Conservation (phyloP, 305 asterid genomes). For the Stenogyne calaminthoides region DNA sequence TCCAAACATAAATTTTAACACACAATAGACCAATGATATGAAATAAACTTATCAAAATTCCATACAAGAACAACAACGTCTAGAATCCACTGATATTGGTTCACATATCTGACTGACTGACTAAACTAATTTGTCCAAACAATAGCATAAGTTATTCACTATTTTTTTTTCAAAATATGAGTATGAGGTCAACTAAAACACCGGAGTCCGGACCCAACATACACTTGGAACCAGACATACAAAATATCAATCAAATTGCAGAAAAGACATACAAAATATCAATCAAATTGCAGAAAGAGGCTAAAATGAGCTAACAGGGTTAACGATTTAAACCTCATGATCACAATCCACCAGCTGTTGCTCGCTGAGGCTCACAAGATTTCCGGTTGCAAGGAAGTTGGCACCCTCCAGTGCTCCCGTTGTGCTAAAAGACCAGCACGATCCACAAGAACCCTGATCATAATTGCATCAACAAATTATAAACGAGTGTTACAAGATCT, state of each 20-base stretch:
- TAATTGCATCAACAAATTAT: conserved; percentile 20
- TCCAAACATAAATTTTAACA: not conserved
- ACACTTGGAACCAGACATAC: not conserved
- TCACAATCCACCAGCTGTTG: conserved; percentile 97
- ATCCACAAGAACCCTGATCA: conserved; percentile 87
- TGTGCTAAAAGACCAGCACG: conserved; percentile 96
- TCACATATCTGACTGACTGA: not conserved
- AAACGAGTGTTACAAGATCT: not conserved
- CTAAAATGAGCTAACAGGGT: not conserved
- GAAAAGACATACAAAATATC: too few species aligned
- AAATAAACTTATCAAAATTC: not conserved
- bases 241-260: conserved; percentile 10
- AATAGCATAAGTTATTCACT: not conserved
- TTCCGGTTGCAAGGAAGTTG: conserved; percentile 75
- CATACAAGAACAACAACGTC: too few species aligned
- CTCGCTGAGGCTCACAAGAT: conserved; percentile 88
- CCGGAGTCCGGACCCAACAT: not conserved
- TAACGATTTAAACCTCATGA: conserved; percentile 64
- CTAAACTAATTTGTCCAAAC: not conserved
- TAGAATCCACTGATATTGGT: not conserved
- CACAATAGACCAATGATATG: not conserved
- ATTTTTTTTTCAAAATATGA: not conserved
- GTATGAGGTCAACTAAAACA: not conserved
- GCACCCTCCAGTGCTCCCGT: conserved; percentile 97
- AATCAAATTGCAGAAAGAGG: too few species aligned